These are phyloP conservation scores for Ustilago tritici DNA, from an alignment of 1,284 basidiomycete species.

Conservation along the genomic window DNA sequence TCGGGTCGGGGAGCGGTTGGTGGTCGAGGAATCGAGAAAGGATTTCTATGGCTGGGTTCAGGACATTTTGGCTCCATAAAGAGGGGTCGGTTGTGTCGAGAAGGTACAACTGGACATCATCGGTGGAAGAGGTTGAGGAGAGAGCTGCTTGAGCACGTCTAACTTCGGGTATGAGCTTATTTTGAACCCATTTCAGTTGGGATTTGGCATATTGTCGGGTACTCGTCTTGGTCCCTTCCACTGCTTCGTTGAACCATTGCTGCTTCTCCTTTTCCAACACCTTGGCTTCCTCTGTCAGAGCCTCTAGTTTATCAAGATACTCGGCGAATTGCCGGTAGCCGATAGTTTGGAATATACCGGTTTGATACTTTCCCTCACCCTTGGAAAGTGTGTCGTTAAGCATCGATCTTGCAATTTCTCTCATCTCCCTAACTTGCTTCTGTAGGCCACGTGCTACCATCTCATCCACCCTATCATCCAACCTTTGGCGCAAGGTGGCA, in stretches of 20 bases:
- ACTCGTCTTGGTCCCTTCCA: constrained; percentile 84
- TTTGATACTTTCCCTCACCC: constrained; percentile 73
- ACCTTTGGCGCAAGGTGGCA: constrained; percentile 76
- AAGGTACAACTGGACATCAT: constrained; percentile 72
- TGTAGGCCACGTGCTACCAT: constrained; percentile 92
- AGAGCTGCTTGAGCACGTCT: constrained; percentile 25
- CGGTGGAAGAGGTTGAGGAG: neutral
- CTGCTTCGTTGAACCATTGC: constrained; percentile 74
- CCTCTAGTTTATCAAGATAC: constrained; percentile 73
- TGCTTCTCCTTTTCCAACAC: neutral
- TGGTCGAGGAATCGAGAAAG: constrained; percentile 73
- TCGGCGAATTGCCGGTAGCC: constrained; percentile 90
- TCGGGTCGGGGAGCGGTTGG: constrained; percentile 75
- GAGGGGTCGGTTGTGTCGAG: constrained; percentile 78
- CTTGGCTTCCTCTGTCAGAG: neutral
- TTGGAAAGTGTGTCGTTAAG: constrained; percentile 7
- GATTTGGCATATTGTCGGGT: constrained; percentile 92
- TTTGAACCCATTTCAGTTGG: constrained; percentile 91
- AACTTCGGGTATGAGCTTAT: constrained; percentile 86
- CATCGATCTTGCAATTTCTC: constrained; percentile 67
- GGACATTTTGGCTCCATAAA: constrained; percentile 73
- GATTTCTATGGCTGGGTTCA: constrained; percentile 56
- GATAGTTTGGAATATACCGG: constrained; percentile 94
- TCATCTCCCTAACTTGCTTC: constrained; percentile 79
- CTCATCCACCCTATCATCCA: constrained; percentile 84